Evolutionary conservation across 1,284 basidiomycete species (phyloP).

Genomic region (Ustilago tritici): DNA sequence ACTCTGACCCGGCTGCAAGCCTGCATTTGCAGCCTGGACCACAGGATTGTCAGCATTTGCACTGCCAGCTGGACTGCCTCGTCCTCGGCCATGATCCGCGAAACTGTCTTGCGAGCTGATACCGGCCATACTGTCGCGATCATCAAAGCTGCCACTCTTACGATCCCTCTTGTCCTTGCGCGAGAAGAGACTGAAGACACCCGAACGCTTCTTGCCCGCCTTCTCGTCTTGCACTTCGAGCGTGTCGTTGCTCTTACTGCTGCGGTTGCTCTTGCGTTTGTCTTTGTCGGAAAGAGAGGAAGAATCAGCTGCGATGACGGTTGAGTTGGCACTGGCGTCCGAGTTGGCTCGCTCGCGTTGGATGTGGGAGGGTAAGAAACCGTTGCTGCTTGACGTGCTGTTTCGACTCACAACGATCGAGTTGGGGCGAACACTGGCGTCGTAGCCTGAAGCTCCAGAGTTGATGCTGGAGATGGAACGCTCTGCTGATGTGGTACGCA

Average conservation of each 20-base stretch:
- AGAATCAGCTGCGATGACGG: slow-evolving; percentile 31
- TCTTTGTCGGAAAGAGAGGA: slow-evolving; percentile 39
- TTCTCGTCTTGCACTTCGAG: slow-evolving; percentile 57
- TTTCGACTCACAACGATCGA: slow-evolving; percentile 38
- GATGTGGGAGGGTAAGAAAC: slow-evolving; percentile 60
- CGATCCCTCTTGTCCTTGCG: slow-evolving; percentile 66
- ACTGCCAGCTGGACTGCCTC: slow-evolving; percentile 24
- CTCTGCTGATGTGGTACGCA: slow-evolving; percentile 50
- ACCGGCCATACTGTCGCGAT: slow-evolving; percentile 51
- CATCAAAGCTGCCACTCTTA: slow-evolving; percentile 57
- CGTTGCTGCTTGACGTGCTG: slow-evolving; percentile 47
- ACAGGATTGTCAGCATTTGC: slow-evolving; percentile 17
- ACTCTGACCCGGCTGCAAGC: slow-evolving; percentile 48
- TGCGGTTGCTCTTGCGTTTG: slow-evolving; percentile 52
- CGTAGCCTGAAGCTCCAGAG: slow-evolving; percentile 24
- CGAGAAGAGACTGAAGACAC: slow-evolving; percentile 65
- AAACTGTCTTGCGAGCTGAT: slow-evolving; percentile 54
- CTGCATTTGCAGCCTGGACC: slow-evolving; percentile 43
- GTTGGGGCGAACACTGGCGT: slow-evolving; percentile 26
- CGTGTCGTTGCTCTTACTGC: slow-evolving; percentile 47
- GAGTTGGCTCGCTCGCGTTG: slow-evolving; percentile 57
- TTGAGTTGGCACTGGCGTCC: slow-evolving; percentile 52
- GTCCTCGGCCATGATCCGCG: slow-evolving; percentile 13
- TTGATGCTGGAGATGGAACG: slow-evolving; percentile 51
- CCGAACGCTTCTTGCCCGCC: slow-evolving; percentile 62